Conservation (phyloP, 306 rosid genomes). For the Quercus berberidifolia region DNA sequence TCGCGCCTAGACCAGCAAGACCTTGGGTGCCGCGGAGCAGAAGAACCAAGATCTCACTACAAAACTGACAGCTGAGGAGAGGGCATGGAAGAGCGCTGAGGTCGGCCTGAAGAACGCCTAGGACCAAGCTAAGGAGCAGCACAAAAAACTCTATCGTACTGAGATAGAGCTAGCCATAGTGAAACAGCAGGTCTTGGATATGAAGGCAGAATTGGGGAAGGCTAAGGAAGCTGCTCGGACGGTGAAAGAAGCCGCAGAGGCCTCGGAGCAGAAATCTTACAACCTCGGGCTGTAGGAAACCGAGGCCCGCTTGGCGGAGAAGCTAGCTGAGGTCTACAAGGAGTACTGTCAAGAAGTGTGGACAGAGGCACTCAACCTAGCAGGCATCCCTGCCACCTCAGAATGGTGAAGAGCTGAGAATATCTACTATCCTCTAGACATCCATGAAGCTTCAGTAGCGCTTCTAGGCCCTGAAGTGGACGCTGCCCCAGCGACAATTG, state of each 20-base stretch:
- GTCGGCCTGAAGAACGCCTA: accelerated
- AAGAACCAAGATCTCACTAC: no score
- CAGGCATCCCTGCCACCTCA: no score
- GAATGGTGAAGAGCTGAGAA: no score
- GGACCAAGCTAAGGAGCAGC: no score
- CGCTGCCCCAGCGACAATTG: no score
- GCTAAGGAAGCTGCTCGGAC: no score
- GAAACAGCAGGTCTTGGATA: accelerated
- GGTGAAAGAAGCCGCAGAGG: accelerated
- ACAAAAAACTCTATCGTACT: no score
- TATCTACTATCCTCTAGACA: no score
- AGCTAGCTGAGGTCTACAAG: no score
- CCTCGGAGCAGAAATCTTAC: accelerated
- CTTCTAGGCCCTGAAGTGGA: no score
- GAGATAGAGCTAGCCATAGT: accelerated
- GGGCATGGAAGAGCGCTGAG: accelerated
- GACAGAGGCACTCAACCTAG: no score
- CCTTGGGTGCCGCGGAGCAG: accelerated
- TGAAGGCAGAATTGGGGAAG: accelerated
- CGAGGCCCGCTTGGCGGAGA: accelerated
- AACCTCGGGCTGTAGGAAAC: accelerated
- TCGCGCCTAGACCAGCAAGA: accelerated
- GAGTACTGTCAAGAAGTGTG: accelerated
- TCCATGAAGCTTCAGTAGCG: no score
- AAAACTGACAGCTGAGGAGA: accelerated